phyloP scores from a whole-genome alignment of 306 rosid genomes.

The Malus fusca region DNA sequence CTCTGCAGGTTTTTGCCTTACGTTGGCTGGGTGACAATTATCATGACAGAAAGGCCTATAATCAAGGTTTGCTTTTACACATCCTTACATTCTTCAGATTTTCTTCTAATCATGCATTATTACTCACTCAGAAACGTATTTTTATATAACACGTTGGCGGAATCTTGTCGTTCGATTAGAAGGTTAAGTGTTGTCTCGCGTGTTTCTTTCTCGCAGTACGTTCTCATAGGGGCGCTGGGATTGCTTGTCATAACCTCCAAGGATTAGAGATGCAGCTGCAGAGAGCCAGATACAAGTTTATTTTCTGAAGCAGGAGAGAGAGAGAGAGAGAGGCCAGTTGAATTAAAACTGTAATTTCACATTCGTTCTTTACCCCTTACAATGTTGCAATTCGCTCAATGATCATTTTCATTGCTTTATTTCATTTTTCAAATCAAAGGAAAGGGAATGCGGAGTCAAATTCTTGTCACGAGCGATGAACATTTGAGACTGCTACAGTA shows the following conservation, averaged over 20 bases:
- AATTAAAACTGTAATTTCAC: neutral
- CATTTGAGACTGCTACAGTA: too few species aligned
- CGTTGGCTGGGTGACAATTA: slow-evolving; percentile 59
- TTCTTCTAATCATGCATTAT: neutral
- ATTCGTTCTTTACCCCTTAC: neutral
- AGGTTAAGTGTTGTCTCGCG: neutral
- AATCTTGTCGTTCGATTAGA: neutral
- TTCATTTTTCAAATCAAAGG: too few species aligned
- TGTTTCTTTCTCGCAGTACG: slow-evolving; percentile 32
- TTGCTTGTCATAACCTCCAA: slow-evolving; percentile 32
- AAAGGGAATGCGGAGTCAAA: too few species aligned
- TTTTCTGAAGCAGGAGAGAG: neutral
- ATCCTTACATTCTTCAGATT: neutral
- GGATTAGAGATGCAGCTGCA: slow-evolving; percentile 9
- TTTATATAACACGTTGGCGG: neutral
- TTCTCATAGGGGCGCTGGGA: slow-evolving; percentile 38
- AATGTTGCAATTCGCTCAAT: neutral
- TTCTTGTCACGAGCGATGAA: neutral
- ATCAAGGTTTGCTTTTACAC: slow-evolving; percentile 49
- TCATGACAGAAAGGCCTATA: slow-evolving; percentile 62
- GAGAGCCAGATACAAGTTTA: neutral
- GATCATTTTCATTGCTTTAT: too few species aligned
- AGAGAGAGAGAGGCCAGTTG: neutral
- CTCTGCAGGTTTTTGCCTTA: slow-evolving; percentile 61
- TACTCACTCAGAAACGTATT: neutral